phyloP scores from a whole-genome alignment of 345 rosid species.

The Chamaenerion angustifolium region DNA sequence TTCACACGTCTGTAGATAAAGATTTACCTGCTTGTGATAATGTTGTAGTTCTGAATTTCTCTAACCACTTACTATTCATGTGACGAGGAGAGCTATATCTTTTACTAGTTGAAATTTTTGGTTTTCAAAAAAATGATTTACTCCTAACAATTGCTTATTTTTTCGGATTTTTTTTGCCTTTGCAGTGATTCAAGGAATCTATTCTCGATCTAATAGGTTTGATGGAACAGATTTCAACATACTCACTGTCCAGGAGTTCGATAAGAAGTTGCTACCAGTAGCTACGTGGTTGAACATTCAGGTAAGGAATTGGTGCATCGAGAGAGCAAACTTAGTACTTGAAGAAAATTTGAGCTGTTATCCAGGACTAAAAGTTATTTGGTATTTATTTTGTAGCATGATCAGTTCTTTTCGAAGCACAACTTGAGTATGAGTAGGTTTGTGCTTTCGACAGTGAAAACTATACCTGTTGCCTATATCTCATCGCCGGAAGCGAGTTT shows the following conservation, averaged over 20 bases:
- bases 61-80: too few relatives aligned
- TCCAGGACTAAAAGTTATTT: constrained; percentile 3
- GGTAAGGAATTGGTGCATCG: constrained; percentile 23
- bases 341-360: too few relatives aligned
- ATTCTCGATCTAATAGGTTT: constrained; percentile 36
- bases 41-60: background rate
- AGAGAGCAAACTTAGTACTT: background rate
- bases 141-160: background rate
- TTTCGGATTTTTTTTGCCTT: constrained; percentile 2
- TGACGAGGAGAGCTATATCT: too few relatives aligned
- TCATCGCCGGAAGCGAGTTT: constrained; percentile 83
- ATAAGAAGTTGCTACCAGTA: constrained; percentile 21
- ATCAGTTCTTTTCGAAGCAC: constrained; percentile 51
- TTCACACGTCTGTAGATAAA: too few relatives aligned
- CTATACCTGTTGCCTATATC: constrained; percentile 32
- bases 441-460: constrained; percentile 33
- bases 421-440: constrained; percentile 63
- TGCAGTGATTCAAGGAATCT: constrained; percentile 52
- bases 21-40: too few relatives aligned
- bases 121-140: background rate
- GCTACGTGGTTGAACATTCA: constrained; percentile 76
- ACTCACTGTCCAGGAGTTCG: constrained; percentile 30
- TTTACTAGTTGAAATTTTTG: background rate
- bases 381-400: constrained; percentile 40
- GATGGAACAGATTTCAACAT: constrained; percentile 21